Conservation (phyloP, 768 basidiomycete species). For the Boletus rubescentipes region DNA sequence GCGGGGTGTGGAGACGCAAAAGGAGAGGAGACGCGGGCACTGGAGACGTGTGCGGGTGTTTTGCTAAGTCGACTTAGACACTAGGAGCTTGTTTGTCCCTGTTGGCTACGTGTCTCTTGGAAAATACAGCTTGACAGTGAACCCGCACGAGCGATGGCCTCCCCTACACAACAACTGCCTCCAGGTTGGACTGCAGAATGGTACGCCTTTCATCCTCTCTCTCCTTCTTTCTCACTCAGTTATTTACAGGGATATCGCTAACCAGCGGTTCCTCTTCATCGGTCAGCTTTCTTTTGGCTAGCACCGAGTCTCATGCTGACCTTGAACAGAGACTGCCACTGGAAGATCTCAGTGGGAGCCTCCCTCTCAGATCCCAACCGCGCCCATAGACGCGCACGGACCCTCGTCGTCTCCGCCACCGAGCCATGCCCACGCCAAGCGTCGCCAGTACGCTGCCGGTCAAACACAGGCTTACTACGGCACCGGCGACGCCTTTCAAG, state of each 20-base stretch:
- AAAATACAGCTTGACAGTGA: slow-evolving; percentile 12
- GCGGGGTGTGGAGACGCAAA: slow-evolving; percentile 87
- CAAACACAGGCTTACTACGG: slow-evolving; percentile 91
- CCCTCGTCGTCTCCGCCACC: slow-evolving; percentile 46
- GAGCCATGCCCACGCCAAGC: slow-evolving; percentile 53
- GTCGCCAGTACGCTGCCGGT: slow-evolving; percentile 91
- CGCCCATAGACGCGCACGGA: slow-evolving; percentile 41
- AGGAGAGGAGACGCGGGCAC: slow-evolving; percentile 62
- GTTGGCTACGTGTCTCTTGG: slow-evolving; percentile 28
- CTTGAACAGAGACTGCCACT: slow-evolving; percentile 68
- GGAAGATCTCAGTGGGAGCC: slow-evolving; percentile 90
- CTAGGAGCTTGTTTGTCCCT: slow-evolving; percentile 23
- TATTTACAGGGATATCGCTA: slow-evolving; percentile 64
- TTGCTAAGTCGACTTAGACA: slow-evolving; percentile 55
- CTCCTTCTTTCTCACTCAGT: slow-evolving; percentile 14
- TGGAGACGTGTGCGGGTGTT: slow-evolving; percentile 69
- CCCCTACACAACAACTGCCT: slow-evolving; percentile 68
- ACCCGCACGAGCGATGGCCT: slow-evolving; percentile 36
- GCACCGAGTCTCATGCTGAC: slow-evolving; percentile 15
- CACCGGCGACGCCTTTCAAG: slow-evolving; percentile 41
- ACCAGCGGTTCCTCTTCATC: slow-evolving; percentile 86
- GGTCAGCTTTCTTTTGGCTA: slow-evolving; percentile 51
- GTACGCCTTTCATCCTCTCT: slow-evolving; percentile 40
- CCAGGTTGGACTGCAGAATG: slow-evolving; percentile 94
- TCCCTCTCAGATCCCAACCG: slow-evolving; percentile 44